Conservation (phyloP, 495 filamentous ascomycete genomes). For the Xylaria nigripes region DNA sequence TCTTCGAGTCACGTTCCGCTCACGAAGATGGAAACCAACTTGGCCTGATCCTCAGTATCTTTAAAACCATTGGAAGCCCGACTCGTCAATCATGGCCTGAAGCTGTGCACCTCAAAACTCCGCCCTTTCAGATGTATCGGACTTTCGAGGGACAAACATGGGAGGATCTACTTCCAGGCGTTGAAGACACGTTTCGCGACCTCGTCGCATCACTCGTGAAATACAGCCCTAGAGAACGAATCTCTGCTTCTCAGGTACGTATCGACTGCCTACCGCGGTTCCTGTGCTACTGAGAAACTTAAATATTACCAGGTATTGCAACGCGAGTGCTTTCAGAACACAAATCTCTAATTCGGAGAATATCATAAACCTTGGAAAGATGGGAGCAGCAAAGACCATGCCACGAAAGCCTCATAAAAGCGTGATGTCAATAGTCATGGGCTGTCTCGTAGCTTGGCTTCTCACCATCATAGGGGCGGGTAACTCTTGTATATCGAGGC, state of each 20-base stretch:
- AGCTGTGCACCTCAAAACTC: slow-evolving; percentile 37
- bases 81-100: slow-evolving; percentile 68
- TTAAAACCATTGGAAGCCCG: slow-evolving; percentile 80
- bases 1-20: slow-evolving; percentile 64
- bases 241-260: slow-evolving; percentile 22
- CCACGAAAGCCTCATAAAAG: too few species aligned
- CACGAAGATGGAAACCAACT: slow-evolving; percentile 88
- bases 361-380: too few species aligned
- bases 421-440: too few species aligned
- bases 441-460: neutral
- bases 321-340: neutral
- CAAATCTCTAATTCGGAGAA: neutral
- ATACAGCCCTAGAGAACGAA: slow-evolving; percentile 25
- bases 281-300: neutral
- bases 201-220: slow-evolving; percentile 27
- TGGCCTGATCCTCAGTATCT: slow-evolving; percentile 81
- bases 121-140: slow-evolving; percentile 48
- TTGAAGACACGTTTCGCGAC: slow-evolving; percentile 26
- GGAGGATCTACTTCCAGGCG: slow-evolving; percentile 31
- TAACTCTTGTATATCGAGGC: neutral
- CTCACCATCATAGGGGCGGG: neutral
- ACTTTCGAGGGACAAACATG: slow-evolving; percentile 33
- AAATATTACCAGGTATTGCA: slow-evolving; percentile 1
- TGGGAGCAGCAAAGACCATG: too few species aligned
- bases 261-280: neutral